Evolutionary conservation across 352 stramenopile species (phyloP), one percentile per base, ranked within the genome.

Genomic region (Pythium dissotocum): DNA sequence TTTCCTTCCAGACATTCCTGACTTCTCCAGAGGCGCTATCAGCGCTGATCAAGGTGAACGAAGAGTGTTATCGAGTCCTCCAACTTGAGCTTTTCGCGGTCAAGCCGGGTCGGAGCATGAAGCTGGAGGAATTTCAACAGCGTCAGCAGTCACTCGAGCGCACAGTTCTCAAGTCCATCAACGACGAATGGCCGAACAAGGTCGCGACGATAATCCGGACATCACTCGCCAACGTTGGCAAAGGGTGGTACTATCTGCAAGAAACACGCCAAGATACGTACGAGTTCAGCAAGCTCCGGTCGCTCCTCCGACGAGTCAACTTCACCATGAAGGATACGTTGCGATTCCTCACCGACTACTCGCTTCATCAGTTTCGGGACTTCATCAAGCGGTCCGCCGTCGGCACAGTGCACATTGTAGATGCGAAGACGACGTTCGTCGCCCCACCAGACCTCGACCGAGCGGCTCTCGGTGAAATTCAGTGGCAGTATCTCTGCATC

Each of bases 101-200:
- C 24, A 94, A 94, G 48, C 57, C 75, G 10, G 77, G 83, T 0
- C 77, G 86, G n/a, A 90, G 82, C 54, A 79, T 89, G 28, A 96
- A 96, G 52, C 65, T 96, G 6, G 88, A 96, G 65, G 88, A 96
- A 52, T 96, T 96, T 48, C 86, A 94, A 42, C 86, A 94, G 58
- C 77, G 84, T 4, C 88, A 96, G 33, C 86, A 93, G 33, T 66
- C 83, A 0, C 75, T 94, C 4, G 88, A 96, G 58, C 78, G 86
- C 2, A 61, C 67, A 4, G 80, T 93, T 6, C 70, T 92, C 52
- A 95, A 94, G 74, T 83, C 76, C 0, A 89, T 94, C 46, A 91
- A 82, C 3, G 88, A 95, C 13, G 88, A 95, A 54, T 95, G 88
- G 88, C 83, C 88, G 0, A 81, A 69, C 24, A 93, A 91, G 65